Evolutionary conservation across 2,329 filamentous ascomycete genomes (phyloP).

Genomic region (Madurella fahalii): DNA sequence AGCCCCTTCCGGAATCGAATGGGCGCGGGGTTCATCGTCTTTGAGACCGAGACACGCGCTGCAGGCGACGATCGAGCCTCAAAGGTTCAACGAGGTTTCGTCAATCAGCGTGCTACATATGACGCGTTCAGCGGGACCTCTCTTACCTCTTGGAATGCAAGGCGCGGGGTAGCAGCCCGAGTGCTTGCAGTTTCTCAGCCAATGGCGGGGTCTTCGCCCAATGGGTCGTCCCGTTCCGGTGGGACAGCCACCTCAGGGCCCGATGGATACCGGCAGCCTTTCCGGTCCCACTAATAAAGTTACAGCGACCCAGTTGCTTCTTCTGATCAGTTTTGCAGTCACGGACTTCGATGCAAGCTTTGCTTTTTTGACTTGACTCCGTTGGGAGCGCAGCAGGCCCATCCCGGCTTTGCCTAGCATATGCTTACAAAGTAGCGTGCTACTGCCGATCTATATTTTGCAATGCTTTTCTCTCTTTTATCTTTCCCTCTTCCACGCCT

Average conservation of each 20-base stretch:
- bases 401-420: too few relatives aligned
- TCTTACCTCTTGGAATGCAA: slow-evolving; percentile 12
- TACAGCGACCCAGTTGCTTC: too few relatives aligned
- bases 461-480: too few relatives aligned
- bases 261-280: background rate
- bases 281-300: too few relatives aligned
- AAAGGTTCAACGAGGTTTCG: slow-evolving; percentile 1
- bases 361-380: too few relatives aligned
- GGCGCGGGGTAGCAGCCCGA: slow-evolving; percentile 19
- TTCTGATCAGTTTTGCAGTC: too few relatives aligned
- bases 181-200: slow-evolving; percentile 5
- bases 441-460: too few relatives aligned
- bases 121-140: slow-evolving; percentile 21
- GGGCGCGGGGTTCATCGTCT: slow-evolving; percentile 7
- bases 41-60: background rate
- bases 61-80: background rate
- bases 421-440: too few relatives aligned
- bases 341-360: too few relatives aligned
- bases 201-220: slow-evolving; percentile 3
- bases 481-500: too few relatives aligned
- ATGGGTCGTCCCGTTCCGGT: slow-evolving; percentile 17
- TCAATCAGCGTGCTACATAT: slow-evolving; percentile 22
- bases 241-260: slow-evolving; percentile 8
- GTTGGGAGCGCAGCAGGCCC: too few relatives aligned
- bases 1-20: slow-evolving; percentile 26